phyloP scores from a whole-genome alignment of 768 basidiomycete genomes.

The Suillus variegatus region DNA sequence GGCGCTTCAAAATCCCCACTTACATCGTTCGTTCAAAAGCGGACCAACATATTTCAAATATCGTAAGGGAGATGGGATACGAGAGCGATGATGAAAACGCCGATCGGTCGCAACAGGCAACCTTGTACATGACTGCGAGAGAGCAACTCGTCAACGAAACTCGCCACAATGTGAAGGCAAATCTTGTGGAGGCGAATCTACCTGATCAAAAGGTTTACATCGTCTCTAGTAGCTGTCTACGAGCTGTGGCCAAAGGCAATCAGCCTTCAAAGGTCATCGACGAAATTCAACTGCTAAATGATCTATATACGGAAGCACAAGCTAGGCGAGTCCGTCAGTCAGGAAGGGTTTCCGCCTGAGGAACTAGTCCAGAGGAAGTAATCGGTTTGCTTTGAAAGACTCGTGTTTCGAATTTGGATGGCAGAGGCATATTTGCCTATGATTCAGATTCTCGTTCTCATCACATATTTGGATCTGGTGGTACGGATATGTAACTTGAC shows the following conservation, averaged over 20 bases:
- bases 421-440: neutral
- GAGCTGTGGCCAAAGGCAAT: slow-evolving; percentile 9
- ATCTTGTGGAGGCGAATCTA: slow-evolving; percentile 16
- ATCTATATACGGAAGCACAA: slow-evolving; percentile 12
- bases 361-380: neutral
- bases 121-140: slow-evolving; percentile 16
- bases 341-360: neutral
- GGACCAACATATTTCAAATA: slow-evolving; percentile 16
- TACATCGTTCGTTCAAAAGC: slow-evolving; percentile 21
- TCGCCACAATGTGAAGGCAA: slow-evolving; percentile 13
- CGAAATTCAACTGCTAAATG: slow-evolving; percentile 16
- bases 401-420: neutral
- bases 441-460: neutral
- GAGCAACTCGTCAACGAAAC: slow-evolving; percentile 21
- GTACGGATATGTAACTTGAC: neutral
- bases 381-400: neutral
- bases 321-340: slow-evolving; percentile 7
- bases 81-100: slow-evolving; percentile 8
- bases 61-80: slow-evolving; percentile 11
- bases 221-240: slow-evolving; percentile 17
- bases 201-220: slow-evolving; percentile 22
- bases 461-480: neutral
- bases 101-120: slow-evolving; percentile 8
- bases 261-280: slow-evolving; percentile 12
- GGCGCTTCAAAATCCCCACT: slow-evolving; percentile 16